phyloP scores from a whole-genome alignment of 768 basidiomycete species.

The Naematelia aurantialba region DNA sequence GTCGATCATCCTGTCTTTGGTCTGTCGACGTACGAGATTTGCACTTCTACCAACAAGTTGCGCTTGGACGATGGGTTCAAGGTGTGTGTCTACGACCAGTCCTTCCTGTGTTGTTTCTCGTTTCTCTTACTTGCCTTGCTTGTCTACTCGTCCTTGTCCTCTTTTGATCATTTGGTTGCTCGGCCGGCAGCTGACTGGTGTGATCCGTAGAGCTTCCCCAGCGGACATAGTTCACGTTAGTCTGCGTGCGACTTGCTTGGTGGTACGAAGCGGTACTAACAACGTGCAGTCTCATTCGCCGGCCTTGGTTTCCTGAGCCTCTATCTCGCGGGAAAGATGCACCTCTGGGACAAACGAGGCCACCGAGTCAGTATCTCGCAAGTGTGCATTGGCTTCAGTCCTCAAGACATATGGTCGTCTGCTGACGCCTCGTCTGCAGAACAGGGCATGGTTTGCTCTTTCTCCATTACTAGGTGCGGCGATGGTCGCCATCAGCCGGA shows the following conservation, averaged over 20 bases:
- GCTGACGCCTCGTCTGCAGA: slow-evolving; percentile 13
- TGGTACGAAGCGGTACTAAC: slow-evolving; percentile 4
- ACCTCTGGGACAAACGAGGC: slow-evolving; percentile 78
- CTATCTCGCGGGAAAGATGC: slow-evolving; percentile 88
- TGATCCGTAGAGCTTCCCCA: slow-evolving; percentile 65
- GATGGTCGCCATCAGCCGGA: slow-evolving; percentile 60
- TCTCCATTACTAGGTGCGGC: slow-evolving; percentile 71
- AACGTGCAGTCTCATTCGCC: slow-evolving; percentile 73
- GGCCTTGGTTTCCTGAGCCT: slow-evolving; percentile 84
- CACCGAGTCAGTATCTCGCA: slow-evolving; percentile 55
- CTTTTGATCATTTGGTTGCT: background rate
- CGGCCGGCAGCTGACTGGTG: background rate
- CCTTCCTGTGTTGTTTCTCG: too few relatives aligned
- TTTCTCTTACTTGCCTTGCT: too few relatives aligned
- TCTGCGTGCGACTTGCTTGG: slow-evolving; percentile 12
- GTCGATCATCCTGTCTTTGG: slow-evolving; percentile 65
- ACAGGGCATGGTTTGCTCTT: slow-evolving; percentile 69
- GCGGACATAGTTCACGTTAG: slow-evolving; percentile 83
- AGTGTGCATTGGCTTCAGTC: too few relatives aligned
- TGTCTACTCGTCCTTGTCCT: background rate
- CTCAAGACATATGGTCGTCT: too few relatives aligned
- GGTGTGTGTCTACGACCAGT: slow-evolving; percentile 26
- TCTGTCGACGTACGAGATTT: slow-evolving; percentile 69
- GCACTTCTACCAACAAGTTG: slow-evolving; percentile 63
- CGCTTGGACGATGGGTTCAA: slow-evolving; percentile 79